Conservation (phyloP, 1,284 basidiomycete genomes). For the Pyrrhoderma lamaoense region DNA sequence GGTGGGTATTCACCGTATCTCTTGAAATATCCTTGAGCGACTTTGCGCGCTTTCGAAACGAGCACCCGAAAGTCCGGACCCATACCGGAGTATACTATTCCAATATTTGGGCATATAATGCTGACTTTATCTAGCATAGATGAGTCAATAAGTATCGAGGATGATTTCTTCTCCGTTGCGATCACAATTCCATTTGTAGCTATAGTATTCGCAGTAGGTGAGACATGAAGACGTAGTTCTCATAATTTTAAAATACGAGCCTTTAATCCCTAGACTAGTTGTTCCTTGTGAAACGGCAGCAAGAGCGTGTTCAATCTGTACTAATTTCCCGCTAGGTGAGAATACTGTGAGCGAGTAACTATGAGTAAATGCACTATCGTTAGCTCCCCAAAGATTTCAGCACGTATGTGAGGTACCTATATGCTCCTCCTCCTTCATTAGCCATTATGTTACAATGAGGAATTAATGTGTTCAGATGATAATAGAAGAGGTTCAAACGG, state of each 20-base stretch:
- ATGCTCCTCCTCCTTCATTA: conserved; percentile 69
- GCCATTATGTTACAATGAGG: conserved; percentile 27
- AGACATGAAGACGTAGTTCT: conserved; percentile 13
- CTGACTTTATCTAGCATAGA: conserved; percentile 96
- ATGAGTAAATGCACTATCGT: conserved; percentile 14
- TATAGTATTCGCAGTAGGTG: conserved; percentile 30
- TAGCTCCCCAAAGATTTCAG: conserved; percentile 12
- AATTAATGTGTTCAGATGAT: neutral
- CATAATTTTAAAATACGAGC: conserved; percentile 27
- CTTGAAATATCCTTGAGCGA: conserved; percentile 99
- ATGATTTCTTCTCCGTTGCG: conserved; percentile 98
- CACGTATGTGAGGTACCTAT: conserved; percentile 48
- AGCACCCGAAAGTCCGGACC: conserved; percentile 97
- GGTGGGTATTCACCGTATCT: conserved; percentile 99
- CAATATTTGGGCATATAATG: conserved; percentile 96
- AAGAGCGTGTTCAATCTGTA: conserved; percentile 98
- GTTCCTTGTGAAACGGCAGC: conserved; percentile 96
- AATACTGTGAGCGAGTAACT: conserved; percentile 99
- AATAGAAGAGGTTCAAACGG: neutral
- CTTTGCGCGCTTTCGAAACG: conserved; percentile 91
- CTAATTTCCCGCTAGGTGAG: conserved; percentile 96
- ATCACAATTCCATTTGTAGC: conserved; percentile 99
- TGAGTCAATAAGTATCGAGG: conserved; percentile 96
- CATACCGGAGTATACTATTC: conserved; percentile 99
- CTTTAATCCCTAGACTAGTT: conserved; percentile 97